Evolutionary conservation across 2,329 filamentous ascomycete species (phyloP), one percentile per base, ranked within the genome.

Genomic region (Stemphylium lycopersici): DNA sequence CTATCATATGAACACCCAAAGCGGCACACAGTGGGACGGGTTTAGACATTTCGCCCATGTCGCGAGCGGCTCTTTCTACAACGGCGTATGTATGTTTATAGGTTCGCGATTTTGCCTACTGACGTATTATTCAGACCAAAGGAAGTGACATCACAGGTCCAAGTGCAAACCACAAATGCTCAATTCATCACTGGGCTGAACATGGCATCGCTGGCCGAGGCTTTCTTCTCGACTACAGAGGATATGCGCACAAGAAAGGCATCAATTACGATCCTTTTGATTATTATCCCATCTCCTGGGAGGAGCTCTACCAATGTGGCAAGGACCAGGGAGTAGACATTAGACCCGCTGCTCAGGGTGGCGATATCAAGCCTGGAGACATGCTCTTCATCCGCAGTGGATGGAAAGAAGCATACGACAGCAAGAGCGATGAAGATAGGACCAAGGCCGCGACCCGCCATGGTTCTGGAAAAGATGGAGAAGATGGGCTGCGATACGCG

Each of bases 311-410:
- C 48, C 78, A 80, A 7, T 84, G 85, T 31, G 88, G 85, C 0
- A 76, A 76, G 31, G 76, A 81, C 32, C 85, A 90, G 60, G 83
- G 83, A 0, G 77, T 90, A 22, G 82, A 88, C 56, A 87, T 90
- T 65, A 81, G 79, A 0, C 81, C 84, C 0, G 75, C 77, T 3
- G 69, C 78, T 0, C 79, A 83, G 58, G 83, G 83, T 22, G 83
- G 82, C 37, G 80, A 84, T 56, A 80, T 85, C 61, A 79, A 79
- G 54, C 72, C 80, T 2, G 88, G 88, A 4, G 87, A 90, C 56
- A 83, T 91, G 49, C 78, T 91, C 10, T 78, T 90, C 39, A 70
- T 91, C 16, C 81, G 88, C 15, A 86, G 83, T 1, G 88, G 88
- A 0, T 84, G 82, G 62, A 84, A 85, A 6, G 81, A 87, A 61